A percentile compares a stretch with the other conserved stretches of the same genome.
Conservation (phyloP, 495 filamentous ascomycete genomes). For the Parathielavia appendiculata region DNA sequence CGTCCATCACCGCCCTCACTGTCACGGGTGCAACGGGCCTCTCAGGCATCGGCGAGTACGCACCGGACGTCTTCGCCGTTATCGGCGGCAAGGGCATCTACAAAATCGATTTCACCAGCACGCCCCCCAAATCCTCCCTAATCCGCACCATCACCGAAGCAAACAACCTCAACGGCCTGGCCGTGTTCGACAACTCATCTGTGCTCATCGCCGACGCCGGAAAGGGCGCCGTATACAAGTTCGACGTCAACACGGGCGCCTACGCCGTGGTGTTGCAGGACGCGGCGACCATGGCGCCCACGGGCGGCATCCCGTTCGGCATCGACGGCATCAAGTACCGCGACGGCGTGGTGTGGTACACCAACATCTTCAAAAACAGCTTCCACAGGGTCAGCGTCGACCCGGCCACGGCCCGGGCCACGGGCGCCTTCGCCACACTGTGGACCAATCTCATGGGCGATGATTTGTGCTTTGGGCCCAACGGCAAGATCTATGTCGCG, state of each 20-base stretch:
- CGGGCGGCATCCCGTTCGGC: slow-evolving; percentile 34
- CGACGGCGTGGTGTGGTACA: slow-evolving; percentile 38
- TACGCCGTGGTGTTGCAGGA: slow-evolving; percentile 34
- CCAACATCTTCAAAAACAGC: slow-evolving; percentile 43
- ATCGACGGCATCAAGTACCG: slow-evolving; percentile 36
- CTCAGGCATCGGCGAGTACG: slow-evolving; percentile 40
- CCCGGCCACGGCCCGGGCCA: slow-evolving; percentile 34
- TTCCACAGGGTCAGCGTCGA: slow-evolving; percentile 40
- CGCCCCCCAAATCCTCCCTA: slow-evolving; percentile 28
- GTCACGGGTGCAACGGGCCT: slow-evolving; percentile 35
- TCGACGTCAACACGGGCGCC: slow-evolving; percentile 38
- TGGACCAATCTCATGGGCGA: slow-evolving; percentile 42
- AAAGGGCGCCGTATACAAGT: slow-evolving; percentile 37
- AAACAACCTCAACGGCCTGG: slow-evolving; percentile 39
- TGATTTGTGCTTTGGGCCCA: slow-evolving; percentile 39
- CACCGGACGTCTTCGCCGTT: slow-evolving; percentile 40
- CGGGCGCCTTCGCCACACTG: slow-evolving; percentile 31
- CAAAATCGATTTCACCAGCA: slow-evolving; percentile 35
- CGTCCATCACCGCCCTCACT: slow-evolving; percentile 29
- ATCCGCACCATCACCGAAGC: slow-evolving; percentile 39
- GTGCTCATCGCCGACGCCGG: slow-evolving; percentile 40
- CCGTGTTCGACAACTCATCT: slow-evolving; percentile 34
- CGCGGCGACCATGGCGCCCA: slow-evolving; percentile 37
- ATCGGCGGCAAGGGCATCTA: slow-evolving; percentile 40
- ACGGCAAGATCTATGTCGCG: slow-evolving; percentile 38